Evolutionary conservation across 2,329 filamentous ascomycete genomes (phyloP).

Genomic region (Fusarium nematophilum): DNA sequence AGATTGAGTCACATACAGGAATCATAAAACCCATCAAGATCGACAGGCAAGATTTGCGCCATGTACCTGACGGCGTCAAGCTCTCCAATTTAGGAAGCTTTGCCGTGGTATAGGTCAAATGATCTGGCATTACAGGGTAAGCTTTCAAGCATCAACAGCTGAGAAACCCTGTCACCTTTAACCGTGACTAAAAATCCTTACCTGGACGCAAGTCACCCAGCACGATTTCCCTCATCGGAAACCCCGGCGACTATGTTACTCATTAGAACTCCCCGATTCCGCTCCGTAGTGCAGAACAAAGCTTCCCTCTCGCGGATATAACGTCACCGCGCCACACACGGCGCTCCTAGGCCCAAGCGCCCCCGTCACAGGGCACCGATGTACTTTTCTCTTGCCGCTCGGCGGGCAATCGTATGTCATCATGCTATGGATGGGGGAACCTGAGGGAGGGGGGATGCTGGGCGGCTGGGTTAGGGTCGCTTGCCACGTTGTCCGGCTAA

Average conservation of each 20-base stretch:
- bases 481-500: constrained; percentile 1
- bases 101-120: constrained; percentile 30
- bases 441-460: background rate
- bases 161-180: background rate
- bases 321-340: background rate
- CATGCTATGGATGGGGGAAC: constrained; percentile 15
- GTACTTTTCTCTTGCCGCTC: background rate
- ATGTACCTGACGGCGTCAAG: background rate
- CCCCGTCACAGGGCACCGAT: background rate
- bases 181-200: background rate
- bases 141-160: background rate
- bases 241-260: constrained; percentile 3
- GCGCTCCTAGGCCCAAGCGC: background rate
- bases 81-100: too few relatives aligned
- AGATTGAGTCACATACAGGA: constrained; percentile 18
- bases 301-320: background rate
- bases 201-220: constrained; percentile 3
- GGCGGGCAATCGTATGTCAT: constrained; percentile 20
- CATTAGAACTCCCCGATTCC: background rate
- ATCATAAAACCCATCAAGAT: background rate
- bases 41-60: constrained; percentile 1
- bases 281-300: background rate
- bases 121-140: constrained; percentile 21
- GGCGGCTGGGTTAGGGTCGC: constrained; percentile 13
- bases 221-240: background rate